Evolutionary conservation across 2,329 filamentous ascomycete genomes (phyloP).

Genomic region (Davidsoniella australis): DNA sequence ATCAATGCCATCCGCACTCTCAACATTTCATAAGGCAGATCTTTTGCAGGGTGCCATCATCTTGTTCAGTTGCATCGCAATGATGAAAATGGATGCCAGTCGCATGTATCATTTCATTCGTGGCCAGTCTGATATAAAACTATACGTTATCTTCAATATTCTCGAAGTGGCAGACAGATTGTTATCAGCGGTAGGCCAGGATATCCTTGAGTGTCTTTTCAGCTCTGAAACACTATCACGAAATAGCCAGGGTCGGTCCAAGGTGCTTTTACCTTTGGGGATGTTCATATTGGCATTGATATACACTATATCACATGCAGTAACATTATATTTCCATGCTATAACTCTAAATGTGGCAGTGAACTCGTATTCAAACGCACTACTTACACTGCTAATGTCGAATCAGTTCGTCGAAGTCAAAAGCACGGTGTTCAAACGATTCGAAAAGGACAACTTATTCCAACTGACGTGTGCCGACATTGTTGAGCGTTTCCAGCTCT

Average conservation of each 20-base stretch:
- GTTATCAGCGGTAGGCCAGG: conserved; percentile 80
- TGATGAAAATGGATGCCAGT: conserved; percentile 87
- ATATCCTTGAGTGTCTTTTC: conserved; percentile 90
- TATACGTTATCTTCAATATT: conserved; percentile 98
- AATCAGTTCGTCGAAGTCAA: conserved; percentile 99
- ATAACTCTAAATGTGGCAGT: conserved; percentile 96
- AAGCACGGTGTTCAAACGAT: conserved; percentile 93
- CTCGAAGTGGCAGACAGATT: conserved; percentile 84
- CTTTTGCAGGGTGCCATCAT: conserved; percentile 81
- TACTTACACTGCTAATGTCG: conserved; percentile 80
- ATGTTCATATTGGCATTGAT: conserved; percentile 76
- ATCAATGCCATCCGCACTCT: conserved; percentile 69
- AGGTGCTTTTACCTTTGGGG: conserved; percentile 71
- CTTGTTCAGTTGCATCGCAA: conserved; percentile 62
- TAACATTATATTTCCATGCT: conserved; percentile 88
- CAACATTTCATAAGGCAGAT: conserved; percentile 86
- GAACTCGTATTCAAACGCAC: conserved; percentile 93
- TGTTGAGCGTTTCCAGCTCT: conserved; percentile 91
- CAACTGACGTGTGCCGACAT: conserved; percentile 93
- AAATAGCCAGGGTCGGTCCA: conserved; percentile 74
- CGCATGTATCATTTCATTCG: conserved; percentile 97
- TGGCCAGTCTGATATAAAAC: conserved; percentile 89
- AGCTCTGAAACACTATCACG: conserved; percentile 83
- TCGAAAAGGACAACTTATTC: conserved; percentile 95
- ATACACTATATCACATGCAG: conserved; percentile 79